phyloP scores from a whole-genome alignment of 2,329 filamentous ascomycete species.

The Penicillium sp. region DNA sequence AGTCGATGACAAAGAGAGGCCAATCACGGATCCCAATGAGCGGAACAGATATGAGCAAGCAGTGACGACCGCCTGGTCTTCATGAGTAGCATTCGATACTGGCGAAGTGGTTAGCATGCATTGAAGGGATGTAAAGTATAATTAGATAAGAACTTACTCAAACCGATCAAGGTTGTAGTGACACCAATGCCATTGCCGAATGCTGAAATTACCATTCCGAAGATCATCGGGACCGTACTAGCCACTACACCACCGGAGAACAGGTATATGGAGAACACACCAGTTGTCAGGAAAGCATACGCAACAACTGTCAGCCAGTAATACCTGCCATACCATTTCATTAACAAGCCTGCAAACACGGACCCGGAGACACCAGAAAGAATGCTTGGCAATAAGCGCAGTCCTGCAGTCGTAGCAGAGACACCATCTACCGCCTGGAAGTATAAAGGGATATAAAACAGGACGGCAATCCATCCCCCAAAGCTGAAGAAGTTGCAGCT shows the following conservation, averaged over 20 bases:
- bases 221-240: constrained; percentile 54
- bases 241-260: constrained; percentile 56
- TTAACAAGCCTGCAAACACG: constrained; percentile 63
- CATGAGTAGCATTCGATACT: constrained; percentile 66
- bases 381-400: constrained; percentile 67
- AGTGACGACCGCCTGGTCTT: constrained; percentile 72
- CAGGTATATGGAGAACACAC: constrained; percentile 57
- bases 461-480: constrained; percentile 57
- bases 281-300: constrained; percentile 56
- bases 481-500: constrained; percentile 71
- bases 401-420: constrained; percentile 63
- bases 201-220: constrained; percentile 56
- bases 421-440: constrained; percentile 71
- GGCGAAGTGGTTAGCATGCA: constrained; percentile 10
- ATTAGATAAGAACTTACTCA: constrained; percentile 49
- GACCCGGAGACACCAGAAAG: constrained; percentile 63
- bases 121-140: neutral
- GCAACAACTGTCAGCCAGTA: constrained; percentile 65
- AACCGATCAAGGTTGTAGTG: constrained; percentile 68
- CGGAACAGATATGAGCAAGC: constrained; percentile 81
- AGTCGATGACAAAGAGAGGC: constrained; percentile 69
- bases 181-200: constrained; percentile 62
- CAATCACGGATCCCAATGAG: constrained; percentile 64
- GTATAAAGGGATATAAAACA: constrained; percentile 76
- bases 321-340: constrained; percentile 69